Evolutionary conservation across 73 alveolate species (phyloP), one percentile per base, ranked within the genome.

Genomic region (Paramecium octaurelia): DNA sequence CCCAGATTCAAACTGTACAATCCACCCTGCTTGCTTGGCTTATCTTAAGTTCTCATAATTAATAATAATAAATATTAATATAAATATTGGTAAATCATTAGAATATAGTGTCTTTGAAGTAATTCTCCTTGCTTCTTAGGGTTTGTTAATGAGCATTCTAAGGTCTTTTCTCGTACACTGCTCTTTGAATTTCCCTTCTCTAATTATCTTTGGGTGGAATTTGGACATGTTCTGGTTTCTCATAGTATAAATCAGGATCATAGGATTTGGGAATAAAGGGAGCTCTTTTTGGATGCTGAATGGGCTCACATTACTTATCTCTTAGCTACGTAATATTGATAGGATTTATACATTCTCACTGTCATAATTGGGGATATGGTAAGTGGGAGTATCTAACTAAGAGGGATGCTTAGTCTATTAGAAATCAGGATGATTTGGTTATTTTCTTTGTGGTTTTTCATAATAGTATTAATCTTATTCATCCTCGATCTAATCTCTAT

Each of bases 1-100:
- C 94, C 94, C 9, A 89, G 50, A 89, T 89, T 89, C 9, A 89
- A 86, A 73, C 92, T 70, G 77, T 89, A 89, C 21, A 89, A 54
- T 11, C 94, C 94, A 8, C 94, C 94, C 73, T 89, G 46, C 21
- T 89, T 89, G 12, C 57, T 58, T 20, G 94, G 94, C 42, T 54
- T 89, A 3, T 89, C 87, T 70, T 89, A 71, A 18, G 57, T 24
- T 80, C 29, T 80, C 91, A 44, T 44, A 21, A 48, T 48, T 48
- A 16, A 48, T 48, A 48, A 16, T 46, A 46, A 46, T 46, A 46
- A 80, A 35, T 73, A 36, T 40, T 40, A 73, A 29, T 12, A 23
- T 18, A 54, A 27, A 54, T 54, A 54, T 54, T 54, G 31, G 21
- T 54, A 18, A n/a, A 2, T 80, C 91, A 80, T 23, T 80, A 31